A percentile compares a stretch with the other conserved stretches of the same genome.
phyloP scores from a whole-genome alignment of 1,284 basidiomycete genomes.

The Apiotrichum akiyoshidainum region DNA sequence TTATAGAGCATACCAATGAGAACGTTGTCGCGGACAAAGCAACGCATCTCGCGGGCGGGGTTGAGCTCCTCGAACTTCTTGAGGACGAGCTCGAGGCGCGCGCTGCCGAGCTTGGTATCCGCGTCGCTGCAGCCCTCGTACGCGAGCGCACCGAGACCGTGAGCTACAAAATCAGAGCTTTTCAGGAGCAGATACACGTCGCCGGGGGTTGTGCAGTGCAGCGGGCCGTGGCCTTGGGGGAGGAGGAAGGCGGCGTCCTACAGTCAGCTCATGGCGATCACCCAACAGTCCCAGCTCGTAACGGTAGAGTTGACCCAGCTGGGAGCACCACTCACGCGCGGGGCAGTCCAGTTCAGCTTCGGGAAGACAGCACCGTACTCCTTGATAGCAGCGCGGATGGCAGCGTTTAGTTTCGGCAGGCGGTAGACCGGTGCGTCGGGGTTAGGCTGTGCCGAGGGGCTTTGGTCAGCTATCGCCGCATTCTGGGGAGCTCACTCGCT shows the following conservation, averaged over 20 bases:
- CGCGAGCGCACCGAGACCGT: conserved; percentile 64
- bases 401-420: conserved; percentile 69
- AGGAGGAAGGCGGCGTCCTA: conserved; percentile 92
- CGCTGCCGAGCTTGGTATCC: background rate
- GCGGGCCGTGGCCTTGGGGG: conserved; percentile 66
- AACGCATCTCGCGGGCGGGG: conserved; percentile 75
- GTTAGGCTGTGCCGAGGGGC: background rate
- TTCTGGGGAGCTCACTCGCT: conserved; percentile 12
- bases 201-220: conserved; percentile 79
- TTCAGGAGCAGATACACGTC: conserved; percentile 93
- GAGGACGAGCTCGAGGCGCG: conserved; percentile 76
- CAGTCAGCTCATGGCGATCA: background rate
- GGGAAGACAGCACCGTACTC: conserved; percentile 80
- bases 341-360: conserved; percentile 90
- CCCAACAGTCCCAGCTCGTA: background rate
- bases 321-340: conserved; percentile 59
- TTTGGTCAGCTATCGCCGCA: too few species aligned
- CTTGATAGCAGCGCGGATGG: conserved; percentile 66
- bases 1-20: conserved; percentile 2
- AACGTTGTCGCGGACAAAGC: conserved; percentile 65
- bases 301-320: background rate
- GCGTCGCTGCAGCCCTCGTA: conserved; percentile 42
- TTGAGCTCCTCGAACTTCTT: conserved; percentile 88
- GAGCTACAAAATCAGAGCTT: conserved; percentile 82
- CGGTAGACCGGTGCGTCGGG: conserved; percentile 45